Conservation (phyloP, 139 green algal genomes). For the Tetraselmis striata region DNA sequence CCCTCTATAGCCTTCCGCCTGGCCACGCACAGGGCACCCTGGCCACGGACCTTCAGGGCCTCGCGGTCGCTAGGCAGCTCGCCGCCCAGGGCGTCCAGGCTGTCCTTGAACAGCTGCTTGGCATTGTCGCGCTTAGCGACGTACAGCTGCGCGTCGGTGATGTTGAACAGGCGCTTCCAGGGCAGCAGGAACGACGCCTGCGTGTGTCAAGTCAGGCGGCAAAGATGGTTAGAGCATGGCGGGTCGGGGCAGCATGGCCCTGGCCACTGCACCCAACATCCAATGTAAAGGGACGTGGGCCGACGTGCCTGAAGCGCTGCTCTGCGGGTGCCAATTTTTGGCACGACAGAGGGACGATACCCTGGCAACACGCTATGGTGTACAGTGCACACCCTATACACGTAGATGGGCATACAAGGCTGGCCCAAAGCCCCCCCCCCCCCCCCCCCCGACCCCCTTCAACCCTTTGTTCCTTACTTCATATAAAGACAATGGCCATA, state of each 20-base stretch:
- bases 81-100: conserved; percentile 44
- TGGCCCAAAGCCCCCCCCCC: too few species aligned
- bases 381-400: neutral
- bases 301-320: too few species aligned
- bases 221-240: neutral
- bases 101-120: conserved; percentile 56
- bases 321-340: too few species aligned
- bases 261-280: too few species aligned
- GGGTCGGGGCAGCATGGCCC: neutral
- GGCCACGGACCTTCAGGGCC: too few species aligned
- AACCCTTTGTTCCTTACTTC: too few species aligned
- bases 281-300: too few species aligned
- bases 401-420: neutral
- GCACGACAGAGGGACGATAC: too few species aligned
- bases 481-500: neutral
- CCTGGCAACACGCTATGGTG: too few species aligned
- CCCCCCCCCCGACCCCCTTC: too few species aligned
- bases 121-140: conserved; percentile 78
- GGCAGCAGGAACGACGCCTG: conserved; percentile 88
- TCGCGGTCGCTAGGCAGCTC: conserved; percentile 16
- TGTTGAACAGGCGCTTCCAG: conserved; percentile 83
- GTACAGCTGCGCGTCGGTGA: conserved; percentile 80
- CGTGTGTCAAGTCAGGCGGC: conserved; percentile 45
- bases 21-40: too few species aligned
- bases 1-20: too few species aligned